These are phyloP conservation scores for Aspergillus viridinutans DNA, from an alignment of 2,329 filamentous ascomycete species.

Conservation along the genomic window DNA sequence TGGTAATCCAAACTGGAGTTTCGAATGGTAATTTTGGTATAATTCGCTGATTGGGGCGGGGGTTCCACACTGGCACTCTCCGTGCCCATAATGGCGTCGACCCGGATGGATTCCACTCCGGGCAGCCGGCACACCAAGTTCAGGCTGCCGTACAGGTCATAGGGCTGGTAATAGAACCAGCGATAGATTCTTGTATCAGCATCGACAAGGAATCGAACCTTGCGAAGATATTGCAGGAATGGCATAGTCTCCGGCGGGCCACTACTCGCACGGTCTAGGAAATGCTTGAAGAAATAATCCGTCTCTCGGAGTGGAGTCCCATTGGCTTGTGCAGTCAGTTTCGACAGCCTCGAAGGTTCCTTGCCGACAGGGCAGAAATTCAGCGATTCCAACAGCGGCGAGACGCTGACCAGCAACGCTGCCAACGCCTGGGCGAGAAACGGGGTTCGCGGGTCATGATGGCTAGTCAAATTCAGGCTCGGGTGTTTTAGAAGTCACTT, in stretches of 20 bases:
- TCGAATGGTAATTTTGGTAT: background rate
- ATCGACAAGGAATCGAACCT: background rate
- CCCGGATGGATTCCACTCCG: background rate
- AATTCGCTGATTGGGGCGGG: background rate
- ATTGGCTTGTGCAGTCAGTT: background rate
- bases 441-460: too few relatives aligned
- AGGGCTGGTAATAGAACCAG: background rate
- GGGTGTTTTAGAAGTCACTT: too few relatives aligned
- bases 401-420: background rate
- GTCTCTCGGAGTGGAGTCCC: background rate
- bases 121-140: constrained; percentile 1
- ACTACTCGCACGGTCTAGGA: background rate
- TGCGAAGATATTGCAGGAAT: background rate
- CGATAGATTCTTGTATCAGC: background rate
- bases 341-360: background rate
- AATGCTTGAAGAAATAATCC: background rate
- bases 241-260: background rate
- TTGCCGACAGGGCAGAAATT: background rate
- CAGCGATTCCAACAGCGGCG: background rate
- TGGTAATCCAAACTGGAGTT: background rate
- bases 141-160: background rate
- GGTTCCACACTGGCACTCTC: background rate
- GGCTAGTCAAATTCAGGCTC: too few relatives aligned
- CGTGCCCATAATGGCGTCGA: background rate
- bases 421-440: background rate